Evolutionary conservation across 106 monocot species (phyloP), one percentile per base, ranked within the genome.

Genomic region (Dioscorea dumetorum): DNA sequence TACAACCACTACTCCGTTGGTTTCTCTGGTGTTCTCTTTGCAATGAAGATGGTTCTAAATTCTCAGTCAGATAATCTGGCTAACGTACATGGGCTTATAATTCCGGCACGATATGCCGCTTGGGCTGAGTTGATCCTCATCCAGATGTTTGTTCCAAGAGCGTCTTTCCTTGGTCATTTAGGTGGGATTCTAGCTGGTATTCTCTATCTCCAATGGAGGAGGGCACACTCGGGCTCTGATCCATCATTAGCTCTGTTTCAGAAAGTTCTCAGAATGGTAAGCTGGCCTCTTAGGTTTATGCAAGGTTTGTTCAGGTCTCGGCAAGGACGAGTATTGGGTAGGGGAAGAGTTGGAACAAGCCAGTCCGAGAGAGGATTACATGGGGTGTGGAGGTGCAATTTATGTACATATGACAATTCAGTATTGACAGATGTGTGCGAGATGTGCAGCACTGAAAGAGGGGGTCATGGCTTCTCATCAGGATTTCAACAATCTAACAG

Each of bases 11-110:
- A 76, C 53, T 67, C 87, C 1, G 93, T 81, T 33, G 99, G 99
- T 16, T 99, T 99, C 51, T 99, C 99, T 10, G 99, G 99, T 17
- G 92, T 99, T 23, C 83, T 99, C 9, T 99, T 99, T 51, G 99
- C 76, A 24, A 62, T 93, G 77, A 99, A 99, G 60, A 87, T 93
- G 18, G 79, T 92, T 33, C 77, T 99, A 22, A 93, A 99, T 61
- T 78, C 90, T 1, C 74, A 77, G 21, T 76, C 82, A 1, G 90
- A 99, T 20, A 69, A 72, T 18, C 71, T 58, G 15, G 71, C 85
- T 21, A 77, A 70, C 31, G 72, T 93, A 13, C 77, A 90, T 16
- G 92, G 99, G 15, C 57, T 99, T 24, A 20, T 81, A 0, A 75
- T 99, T 15, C 93, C 93, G 5, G 61, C 99, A 33, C 80, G 82